These are phyloP conservation scores for Domatiomyces catenatus DNA, from an alignment of 2,329 filamentous ascomycete species.

Conservation along the genomic window DNA sequence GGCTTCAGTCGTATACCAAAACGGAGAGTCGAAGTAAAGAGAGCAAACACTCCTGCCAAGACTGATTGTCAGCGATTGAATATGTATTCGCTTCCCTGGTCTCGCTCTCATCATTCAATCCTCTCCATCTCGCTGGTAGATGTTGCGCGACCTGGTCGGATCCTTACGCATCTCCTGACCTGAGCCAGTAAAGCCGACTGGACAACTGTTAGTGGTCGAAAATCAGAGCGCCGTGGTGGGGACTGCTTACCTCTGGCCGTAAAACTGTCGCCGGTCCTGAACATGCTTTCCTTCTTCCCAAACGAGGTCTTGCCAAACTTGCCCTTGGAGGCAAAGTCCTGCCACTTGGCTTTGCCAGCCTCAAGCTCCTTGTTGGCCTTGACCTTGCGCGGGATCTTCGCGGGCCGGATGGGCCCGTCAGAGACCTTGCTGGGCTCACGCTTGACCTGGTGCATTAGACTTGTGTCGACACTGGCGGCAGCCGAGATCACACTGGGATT, in stretches of 20 bases:
- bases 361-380: constrained; percentile 89
- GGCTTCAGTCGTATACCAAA: not conserved
- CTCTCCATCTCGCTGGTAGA: constrained; percentile 63
- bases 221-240: constrained; percentile 3
- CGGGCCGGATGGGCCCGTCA: constrained; percentile 42
- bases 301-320: constrained; percentile 40
- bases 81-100: constrained; percentile 9
- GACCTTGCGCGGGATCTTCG: constrained; percentile 58
- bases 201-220: constrained; percentile 17
- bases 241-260: constrained; percentile 59
- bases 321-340: constrained; percentile 70
- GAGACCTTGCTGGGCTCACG: constrained; percentile 48
- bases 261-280: constrained; percentile 75
- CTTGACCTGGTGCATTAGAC: constrained; percentile 47
- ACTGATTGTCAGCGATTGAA: not conserved
- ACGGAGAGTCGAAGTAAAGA: not conserved
- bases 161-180: constrained; percentile 95
- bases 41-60: not conserved
- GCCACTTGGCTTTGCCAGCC: constrained; percentile 83
- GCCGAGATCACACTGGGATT: constrained; percentile 47
- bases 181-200: constrained; percentile 92
- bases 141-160: constrained; percentile 61
- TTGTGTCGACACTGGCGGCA: constrained; percentile 50
- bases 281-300: constrained; percentile 87
- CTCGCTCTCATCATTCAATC: constrained; percentile 15